Evolutionary conservation across 345 rosid species (phyloP).

Genomic region (Excoecaria agallocha): DNA sequence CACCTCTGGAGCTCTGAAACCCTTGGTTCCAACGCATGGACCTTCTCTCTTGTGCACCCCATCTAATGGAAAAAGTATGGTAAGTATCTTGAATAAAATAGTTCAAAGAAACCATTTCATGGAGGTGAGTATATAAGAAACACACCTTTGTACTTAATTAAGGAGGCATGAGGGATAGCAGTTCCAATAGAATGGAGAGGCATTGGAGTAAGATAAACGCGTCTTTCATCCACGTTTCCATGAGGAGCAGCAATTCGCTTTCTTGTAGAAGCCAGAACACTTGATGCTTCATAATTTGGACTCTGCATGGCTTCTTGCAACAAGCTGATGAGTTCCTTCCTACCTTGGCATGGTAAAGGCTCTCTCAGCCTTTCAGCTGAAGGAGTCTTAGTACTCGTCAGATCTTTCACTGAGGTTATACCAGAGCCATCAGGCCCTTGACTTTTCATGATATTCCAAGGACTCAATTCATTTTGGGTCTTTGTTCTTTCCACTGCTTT

Average conservation of each 20-base stretch:
- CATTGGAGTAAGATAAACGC: constrained; percentile 70
- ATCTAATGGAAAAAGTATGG: constrained; percentile 21
- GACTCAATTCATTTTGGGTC: constrained; percentile 36
- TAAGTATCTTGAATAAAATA: neutral
- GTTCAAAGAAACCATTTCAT: constrained; percentile 12
- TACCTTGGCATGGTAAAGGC: constrained; percentile 91
- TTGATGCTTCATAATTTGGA: constrained; percentile 55
- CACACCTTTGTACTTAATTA: constrained; percentile 43
- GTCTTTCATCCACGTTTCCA: constrained; percentile 47
- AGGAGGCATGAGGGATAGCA: constrained; percentile 42
- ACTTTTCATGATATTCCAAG: constrained; percentile 55
- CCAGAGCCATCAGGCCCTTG: constrained; percentile 97
- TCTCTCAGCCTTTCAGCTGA: constrained; percentile 79
- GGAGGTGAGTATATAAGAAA: constrained; percentile 12
- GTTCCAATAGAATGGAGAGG: constrained; percentile 49
- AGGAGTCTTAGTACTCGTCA: constrained; percentile 57
- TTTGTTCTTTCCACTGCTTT: constrained; percentile 38
- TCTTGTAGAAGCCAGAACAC: constrained; percentile 64
- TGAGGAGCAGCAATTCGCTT: constrained; percentile 84
- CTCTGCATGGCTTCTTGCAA: constrained; percentile 63
- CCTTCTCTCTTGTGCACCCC: constrained; percentile 69
- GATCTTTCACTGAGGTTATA: constrained; percentile 77
- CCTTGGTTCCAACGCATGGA: constrained; percentile 97
- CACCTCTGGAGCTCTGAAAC: constrained; percentile 99
- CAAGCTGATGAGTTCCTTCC: constrained; percentile 79